A percentile compares a stretch with the other conserved stretches of the same genome.
Conservation (phyloP, 2,329 filamentous ascomycete species). For the Sclerotinia minor region DNA sequence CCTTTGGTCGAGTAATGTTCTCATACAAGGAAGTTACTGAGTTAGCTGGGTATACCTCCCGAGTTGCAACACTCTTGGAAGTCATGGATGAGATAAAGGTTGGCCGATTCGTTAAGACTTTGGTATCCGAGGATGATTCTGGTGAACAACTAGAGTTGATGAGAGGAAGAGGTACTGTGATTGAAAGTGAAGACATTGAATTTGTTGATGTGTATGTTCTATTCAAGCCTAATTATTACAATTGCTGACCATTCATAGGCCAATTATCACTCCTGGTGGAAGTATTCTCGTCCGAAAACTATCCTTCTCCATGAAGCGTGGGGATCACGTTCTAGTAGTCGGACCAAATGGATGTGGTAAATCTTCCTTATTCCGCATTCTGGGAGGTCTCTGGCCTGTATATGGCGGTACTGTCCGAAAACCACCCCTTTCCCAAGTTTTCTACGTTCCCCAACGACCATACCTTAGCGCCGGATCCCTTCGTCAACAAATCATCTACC, state of each 20-base stretch:
- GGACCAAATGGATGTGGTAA: constrained; percentile 98
- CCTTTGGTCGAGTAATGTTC: constrained; percentile 95
- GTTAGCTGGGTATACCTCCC: constrained; percentile 89
- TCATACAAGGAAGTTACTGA: constrained; percentile 98
- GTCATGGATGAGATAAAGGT: constrained; percentile 92
- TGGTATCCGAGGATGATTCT: constrained; percentile 83
- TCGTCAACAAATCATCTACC: constrained; percentile 97
- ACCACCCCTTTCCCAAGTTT: constrained; percentile 88
- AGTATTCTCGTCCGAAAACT: constrained; percentile 85
- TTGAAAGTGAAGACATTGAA: constrained; percentile 80
- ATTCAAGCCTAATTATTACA: not conserved
- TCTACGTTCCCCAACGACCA: constrained; percentile 95
- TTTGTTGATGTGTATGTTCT: constrained; percentile 72
- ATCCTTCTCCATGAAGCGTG: constrained; percentile 81
- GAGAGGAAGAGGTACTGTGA: constrained; percentile 74
- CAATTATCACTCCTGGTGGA: constrained; percentile 95
- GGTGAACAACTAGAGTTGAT: constrained; percentile 82
- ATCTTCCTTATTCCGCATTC: constrained; percentile 91
- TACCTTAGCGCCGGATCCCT: constrained; percentile 89
- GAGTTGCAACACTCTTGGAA: constrained; percentile 83
- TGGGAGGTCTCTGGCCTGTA: constrained; percentile 95
- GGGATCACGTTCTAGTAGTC: constrained; percentile 86
- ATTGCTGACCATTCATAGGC: constrained; percentile 47
- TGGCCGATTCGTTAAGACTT: constrained; percentile 92
- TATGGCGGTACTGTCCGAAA: constrained; percentile 94